These are phyloP conservation scores for Annulohypoxylon nitens DNA, from an alignment of 495 filamentous ascomycete genomes.

Conservation along the genomic window DNA sequence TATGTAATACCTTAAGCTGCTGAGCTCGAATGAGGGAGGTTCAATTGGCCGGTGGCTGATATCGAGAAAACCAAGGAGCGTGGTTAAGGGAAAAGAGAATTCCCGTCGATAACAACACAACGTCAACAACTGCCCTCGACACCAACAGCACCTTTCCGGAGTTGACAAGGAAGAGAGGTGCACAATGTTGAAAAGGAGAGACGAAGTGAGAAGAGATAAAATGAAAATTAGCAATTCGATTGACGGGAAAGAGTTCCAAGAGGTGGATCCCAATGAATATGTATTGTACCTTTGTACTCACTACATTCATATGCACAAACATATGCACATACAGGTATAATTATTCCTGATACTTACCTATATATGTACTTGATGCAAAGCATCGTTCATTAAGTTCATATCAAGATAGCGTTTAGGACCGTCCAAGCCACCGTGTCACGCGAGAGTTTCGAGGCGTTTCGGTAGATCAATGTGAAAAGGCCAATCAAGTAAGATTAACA, in stretches of 20 bases:
- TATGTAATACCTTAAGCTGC: constrained; percentile 12
- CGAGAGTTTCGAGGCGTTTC: neutral
- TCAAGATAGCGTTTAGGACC: neutral
- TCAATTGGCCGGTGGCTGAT: constrained; percentile 37
- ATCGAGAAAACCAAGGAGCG: constrained; percentile 32
- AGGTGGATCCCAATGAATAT: constrained; percentile 34
- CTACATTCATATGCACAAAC: neutral
- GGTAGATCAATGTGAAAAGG: neutral
- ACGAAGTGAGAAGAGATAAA: constrained; percentile 29
- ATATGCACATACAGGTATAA: too few species aligned
- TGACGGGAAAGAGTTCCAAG: constrained; percentile 31
- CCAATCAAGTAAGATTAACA: neutral
- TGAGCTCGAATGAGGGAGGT: constrained; percentile 18
- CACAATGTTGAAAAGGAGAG: constrained; percentile 32
- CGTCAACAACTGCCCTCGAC: constrained; percentile 37
- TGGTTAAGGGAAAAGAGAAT: constrained; percentile 25
- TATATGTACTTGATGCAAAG: too few species aligned
- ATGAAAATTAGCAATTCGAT: constrained; percentile 40
- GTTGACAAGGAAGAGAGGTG: constrained; percentile 39
- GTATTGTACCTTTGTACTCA: constrained; percentile 4
- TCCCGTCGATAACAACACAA: constrained; percentile 27
- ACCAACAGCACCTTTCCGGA: constrained; percentile 30
- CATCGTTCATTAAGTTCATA: too few species aligned
- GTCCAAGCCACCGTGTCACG: constrained; percentile 1
- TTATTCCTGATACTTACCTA: too few species aligned